Conservation (phyloP, 2,329 filamentous ascomycete genomes). For the Graphium sp. region DNA sequence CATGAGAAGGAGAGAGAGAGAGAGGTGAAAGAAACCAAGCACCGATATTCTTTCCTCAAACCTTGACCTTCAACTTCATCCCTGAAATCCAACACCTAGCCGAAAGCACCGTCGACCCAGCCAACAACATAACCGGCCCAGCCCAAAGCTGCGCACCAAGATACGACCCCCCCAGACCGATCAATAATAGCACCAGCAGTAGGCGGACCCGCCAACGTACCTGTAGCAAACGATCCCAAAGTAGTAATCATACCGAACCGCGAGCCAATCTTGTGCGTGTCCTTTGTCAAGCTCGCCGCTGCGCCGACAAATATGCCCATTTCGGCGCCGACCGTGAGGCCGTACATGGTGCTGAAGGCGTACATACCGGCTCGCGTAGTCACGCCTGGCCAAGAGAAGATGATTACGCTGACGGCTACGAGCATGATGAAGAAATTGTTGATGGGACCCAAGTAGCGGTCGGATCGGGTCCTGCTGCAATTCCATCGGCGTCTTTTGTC, state of each 20-base stretch:
- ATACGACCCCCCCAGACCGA: slow-evolving; percentile 17
- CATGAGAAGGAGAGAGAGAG: background rate
- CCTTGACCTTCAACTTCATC: slow-evolving; percentile 16
- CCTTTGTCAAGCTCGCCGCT: slow-evolving; percentile 21
- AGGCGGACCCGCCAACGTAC: slow-evolving; percentile 24
- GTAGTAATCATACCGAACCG: slow-evolving; percentile 28
- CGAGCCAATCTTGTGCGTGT: slow-evolving; percentile 25
- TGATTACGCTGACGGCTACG: slow-evolving; percentile 23
- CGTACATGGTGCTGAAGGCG: slow-evolving; percentile 24
- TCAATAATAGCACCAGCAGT: slow-evolving; percentile 27
- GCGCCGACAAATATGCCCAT: slow-evolving; percentile 23
- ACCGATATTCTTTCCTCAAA: slow-evolving; percentile 8
- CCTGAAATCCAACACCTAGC: slow-evolving; percentile 17
- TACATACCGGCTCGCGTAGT: slow-evolving; percentile 20
- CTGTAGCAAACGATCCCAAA: slow-evolving; percentile 20
- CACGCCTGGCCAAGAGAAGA: slow-evolving; percentile 40
- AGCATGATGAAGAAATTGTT: slow-evolving; percentile 35
- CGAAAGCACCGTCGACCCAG: slow-evolving; percentile 13
- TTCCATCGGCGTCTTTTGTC: too few relatives aligned
- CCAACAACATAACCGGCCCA: slow-evolving; percentile 19
- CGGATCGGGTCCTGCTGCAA: too few relatives aligned
- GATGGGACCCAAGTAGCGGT: slow-evolving; percentile 31
- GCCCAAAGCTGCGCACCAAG: slow-evolving; percentile 28
- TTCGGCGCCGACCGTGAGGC: slow-evolving; percentile 22
- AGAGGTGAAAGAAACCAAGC: background rate